Evolutionary conservation across 345 rosid genomes (phyloP).

Genomic region (Lenwebbia sp.): DNA sequence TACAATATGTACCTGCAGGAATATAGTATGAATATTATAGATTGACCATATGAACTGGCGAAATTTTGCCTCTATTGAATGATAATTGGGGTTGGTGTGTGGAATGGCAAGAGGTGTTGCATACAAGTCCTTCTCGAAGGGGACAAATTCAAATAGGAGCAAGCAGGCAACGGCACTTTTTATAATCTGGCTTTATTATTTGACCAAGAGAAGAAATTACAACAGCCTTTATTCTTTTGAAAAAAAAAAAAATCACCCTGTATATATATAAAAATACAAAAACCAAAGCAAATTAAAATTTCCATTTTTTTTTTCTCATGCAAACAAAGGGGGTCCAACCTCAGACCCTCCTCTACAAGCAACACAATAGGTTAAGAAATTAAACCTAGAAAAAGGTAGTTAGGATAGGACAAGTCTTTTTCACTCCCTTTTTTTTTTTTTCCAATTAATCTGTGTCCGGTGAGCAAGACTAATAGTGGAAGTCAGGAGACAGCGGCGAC

Average conservation of each 20-base stretch:
- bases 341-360: not conserved
- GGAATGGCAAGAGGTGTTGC: not conserved
- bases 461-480: slow-evolving; percentile 2
- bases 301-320: not conserved
- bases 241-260: not conserved
- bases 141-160: not conserved
- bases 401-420: not conserved
- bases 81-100: not conserved
- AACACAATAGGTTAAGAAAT: not conserved
- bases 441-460: not conserved
- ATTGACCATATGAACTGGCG: not conserved
- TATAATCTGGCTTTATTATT: not conserved
- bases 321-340: not conserved
- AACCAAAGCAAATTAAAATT: not conserved
- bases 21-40: not conserved
- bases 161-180: not conserved
- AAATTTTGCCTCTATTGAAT: not conserved
- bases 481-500: not conserved
- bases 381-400: not conserved
- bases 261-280: not conserved
- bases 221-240: not conserved
- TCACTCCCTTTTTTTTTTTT: not conserved
- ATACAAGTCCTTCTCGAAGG: not conserved
- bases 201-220: not conserved
- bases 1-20: not conserved